Percentiles rank a stretch among this genome's conserved stretches.
These are phyloP conservation scores for Elaeis oleifera DNA, from an alignment of 202 grass and related monocot species.

Conservation along the genomic window DNA sequence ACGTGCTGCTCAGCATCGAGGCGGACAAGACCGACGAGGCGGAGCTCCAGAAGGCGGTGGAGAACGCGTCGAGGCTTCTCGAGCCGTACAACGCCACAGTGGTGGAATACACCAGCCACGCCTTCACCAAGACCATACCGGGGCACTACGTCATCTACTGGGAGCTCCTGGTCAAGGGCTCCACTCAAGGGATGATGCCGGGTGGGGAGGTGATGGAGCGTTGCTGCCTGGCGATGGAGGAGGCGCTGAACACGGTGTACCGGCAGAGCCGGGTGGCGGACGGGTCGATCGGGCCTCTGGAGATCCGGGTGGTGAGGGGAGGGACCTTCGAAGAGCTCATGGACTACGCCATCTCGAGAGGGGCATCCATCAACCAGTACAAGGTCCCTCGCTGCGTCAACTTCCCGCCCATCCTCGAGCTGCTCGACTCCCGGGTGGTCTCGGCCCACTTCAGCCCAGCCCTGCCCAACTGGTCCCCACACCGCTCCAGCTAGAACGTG, in stretches of 20 bases:
- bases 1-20: conserved; percentile 59
- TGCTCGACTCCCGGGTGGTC: conserved; percentile 48
- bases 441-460: conserved; percentile 39
- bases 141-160: conserved; percentile 57
- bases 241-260: conserved; percentile 45
- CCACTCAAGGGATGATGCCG: neutral
- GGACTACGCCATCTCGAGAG: conserved; percentile 48
- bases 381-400: conserved; percentile 50
- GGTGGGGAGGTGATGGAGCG: conserved; percentile 10
- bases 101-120: conserved; percentile 56
- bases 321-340: conserved; percentile 65
- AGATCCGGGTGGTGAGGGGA: conserved; percentile 31
- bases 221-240: conserved; percentile 59
- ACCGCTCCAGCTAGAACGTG: neutral
- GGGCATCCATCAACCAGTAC: conserved; percentile 62
- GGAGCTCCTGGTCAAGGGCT: conserved; percentile 34
- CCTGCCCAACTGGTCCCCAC: conserved; percentile 33
- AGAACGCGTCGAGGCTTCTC: conserved; percentile 36
- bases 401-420: conserved; percentile 42
- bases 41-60: conserved; percentile 57
- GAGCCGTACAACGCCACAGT: conserved; percentile 27
- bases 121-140: conserved; percentile 38
- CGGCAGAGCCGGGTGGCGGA: conserved; percentile 36
- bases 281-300: conserved; percentile 45
- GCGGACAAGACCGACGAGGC: conserved; percentile 62